These are phyloP conservation scores for Wickerhamomyces sp. DNA, from an alignment of 1,139 yeast genomes.

Conservation along the genomic window DNA sequence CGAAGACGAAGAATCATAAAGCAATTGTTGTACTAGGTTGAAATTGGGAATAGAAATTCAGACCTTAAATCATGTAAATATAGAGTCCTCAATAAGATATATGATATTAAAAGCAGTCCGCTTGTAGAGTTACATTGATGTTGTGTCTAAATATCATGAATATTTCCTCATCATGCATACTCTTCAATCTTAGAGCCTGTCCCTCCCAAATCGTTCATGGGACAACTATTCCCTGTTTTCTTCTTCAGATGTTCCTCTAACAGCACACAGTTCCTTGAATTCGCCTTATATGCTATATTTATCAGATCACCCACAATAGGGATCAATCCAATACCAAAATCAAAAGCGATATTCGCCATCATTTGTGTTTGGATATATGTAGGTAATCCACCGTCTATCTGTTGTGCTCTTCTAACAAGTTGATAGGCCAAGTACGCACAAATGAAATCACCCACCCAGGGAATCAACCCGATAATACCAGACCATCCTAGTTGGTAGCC, in stretches of 20 bases:
- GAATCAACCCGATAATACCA: constrained; percentile 67
- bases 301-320: constrained; percentile 73
- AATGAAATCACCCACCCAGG: constrained; percentile 55
- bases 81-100: too few relatives aligned
- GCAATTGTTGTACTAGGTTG: background rate
- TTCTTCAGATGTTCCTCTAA: constrained; percentile 52
- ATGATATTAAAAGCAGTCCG: too few relatives aligned
- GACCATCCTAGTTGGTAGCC: constrained; percentile 73
- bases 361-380: constrained; percentile 43
- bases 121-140: too few relatives aligned
- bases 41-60: too few relatives aligned
- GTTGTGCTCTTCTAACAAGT: constrained; percentile 44
- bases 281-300: constrained; percentile 66
- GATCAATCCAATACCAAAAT: constrained; percentile 65
- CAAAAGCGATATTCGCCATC: constrained; percentile 59
- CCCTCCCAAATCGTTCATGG: too few relatives aligned
- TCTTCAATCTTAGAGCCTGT: too few relatives aligned
- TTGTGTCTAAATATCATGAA: too few relatives aligned
- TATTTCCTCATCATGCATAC: too few relatives aligned
- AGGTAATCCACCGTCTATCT: constrained; percentile 66
- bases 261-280: constrained; percentile 63
- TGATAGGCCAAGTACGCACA: constrained; percentile 45
- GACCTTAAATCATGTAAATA: too few relatives aligned
- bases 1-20: background rate
- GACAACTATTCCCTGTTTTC: constrained; percentile 10